Evolutionary conservation across 805 yeast species (phyloP), one percentile per base, ranked within the genome.

Genomic region (Candida gorgasii): DNA sequence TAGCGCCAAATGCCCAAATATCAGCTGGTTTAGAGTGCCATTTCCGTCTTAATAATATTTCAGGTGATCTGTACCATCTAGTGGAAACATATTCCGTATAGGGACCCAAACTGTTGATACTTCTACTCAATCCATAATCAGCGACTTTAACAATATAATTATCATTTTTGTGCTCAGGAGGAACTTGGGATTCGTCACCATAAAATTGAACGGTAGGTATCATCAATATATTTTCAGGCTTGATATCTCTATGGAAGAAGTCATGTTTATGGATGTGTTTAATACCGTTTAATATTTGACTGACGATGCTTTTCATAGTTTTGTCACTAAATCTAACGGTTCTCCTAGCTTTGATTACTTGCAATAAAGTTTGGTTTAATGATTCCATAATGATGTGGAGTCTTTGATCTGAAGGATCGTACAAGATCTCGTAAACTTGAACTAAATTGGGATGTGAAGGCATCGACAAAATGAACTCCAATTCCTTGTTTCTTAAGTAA

Each of bases 211-310:
- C 61, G 5, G 84, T 64, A 16, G 82, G 79, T 27, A 82, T 72
- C 4, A 90, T 79, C 51, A 92, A 74, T 18, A 92, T 84, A 62
- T 92, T 92, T 56, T 92, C 97, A 0, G 99, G 98, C 62, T 92
- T 92, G 37, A 92, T 75, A 68, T 92, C 99, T 44, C 99, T 76
- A 61, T 92, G 98, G 55, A 83, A 83, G 55, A 73, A 87, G 8
- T 77, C 76, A 52, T 73, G 67, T 19, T 62, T 59, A 55, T 88
- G 99, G 42, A 92, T 89, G 61, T 92, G 97, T 43, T 80, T 76
- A 20, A 90, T 73, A 3, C 93, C 99, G 43, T 77, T 72, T 44
- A 88, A 67, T 1, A 90, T 61, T 59, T 90, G 97, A 8, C 82
- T 63, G 36, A 86, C 60, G 33, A 89, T 80, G 36, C 89, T 79